These are phyloP conservation scores for Phytophthora cactorum DNA, from an alignment of 352 stramenopile genomes.

Conservation along the genomic window DNA sequence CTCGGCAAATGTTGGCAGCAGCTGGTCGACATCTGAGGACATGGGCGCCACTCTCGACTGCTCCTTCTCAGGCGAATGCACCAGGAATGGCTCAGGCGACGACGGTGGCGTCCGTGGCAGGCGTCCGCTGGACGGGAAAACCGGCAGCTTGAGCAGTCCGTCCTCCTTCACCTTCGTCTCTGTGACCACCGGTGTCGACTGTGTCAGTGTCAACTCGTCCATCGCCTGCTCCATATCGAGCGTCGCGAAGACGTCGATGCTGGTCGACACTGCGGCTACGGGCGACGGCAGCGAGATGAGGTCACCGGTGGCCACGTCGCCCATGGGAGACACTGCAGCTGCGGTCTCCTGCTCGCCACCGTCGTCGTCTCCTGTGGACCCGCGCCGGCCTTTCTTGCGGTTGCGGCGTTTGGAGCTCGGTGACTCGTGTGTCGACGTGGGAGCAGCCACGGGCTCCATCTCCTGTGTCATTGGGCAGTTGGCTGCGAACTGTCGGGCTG, in stretches of 20 bases:
- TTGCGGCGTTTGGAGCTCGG: constrained; percentile 30
- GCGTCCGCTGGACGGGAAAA: constrained; percentile 33
- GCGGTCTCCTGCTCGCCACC: constrained; percentile 10
- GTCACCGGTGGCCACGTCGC: constrained; percentile 22
- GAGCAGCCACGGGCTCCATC: constrained; percentile 17
- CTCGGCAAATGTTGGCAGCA: constrained; percentile 13
- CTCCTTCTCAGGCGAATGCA: constrained; percentile 37
- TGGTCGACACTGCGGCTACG: constrained; percentile 21
- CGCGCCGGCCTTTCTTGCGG: constrained; percentile 29
- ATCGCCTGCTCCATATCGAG: constrained; percentile 23
- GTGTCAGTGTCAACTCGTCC: constrained; percentile 19
- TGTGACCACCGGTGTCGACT: background rate
- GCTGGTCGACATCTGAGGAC: constrained; percentile 1
- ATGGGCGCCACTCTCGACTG: constrained; percentile 28
- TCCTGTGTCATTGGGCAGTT: constrained; percentile 29
- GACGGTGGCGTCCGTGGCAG: constrained; percentile 29
- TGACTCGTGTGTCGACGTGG: constrained; percentile 12
- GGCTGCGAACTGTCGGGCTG: background rate
- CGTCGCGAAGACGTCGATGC: constrained; percentile 25
- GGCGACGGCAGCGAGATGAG: constrained; percentile 57
- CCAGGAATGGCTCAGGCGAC: constrained; percentile 24
- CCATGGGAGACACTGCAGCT: constrained; percentile 4
- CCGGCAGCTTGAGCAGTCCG: constrained; percentile 23
- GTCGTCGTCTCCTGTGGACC: background rate
- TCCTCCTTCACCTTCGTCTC: constrained; percentile 14